Evolutionary conservation across 177 flowering plant species (phyloP), one percentile per base, ranked within the genome.

Genomic region (Viscum album): DNA sequence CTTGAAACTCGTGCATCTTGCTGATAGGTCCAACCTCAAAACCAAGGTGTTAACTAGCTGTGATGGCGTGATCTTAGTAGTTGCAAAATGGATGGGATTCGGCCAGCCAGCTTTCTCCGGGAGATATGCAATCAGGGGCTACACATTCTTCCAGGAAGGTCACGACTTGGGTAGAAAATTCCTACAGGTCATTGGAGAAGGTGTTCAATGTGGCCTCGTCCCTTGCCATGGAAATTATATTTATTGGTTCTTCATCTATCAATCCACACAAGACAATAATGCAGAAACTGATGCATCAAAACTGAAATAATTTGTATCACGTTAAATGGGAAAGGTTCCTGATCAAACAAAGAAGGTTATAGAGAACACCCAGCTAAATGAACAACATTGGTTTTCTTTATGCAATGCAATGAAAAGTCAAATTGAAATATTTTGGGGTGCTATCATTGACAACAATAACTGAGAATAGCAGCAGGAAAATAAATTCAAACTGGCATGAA

Each of bases 21-120:
- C 85, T 21, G 91, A 93, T 78, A 92, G 95, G 34, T 78, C 89
- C 31, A 66, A 76, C 56, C 34, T 89, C 66, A 85, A 76, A 73
- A 77, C 94, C 30, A 90, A 86, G 92, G 98, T 86, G 58, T 78
- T 89, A 76, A 78, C 91, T 36, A 97, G 98, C 43, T 86, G 96
- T 68, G 97, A 93, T 77, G 98, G 96, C 66, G 87, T 92, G 67
- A 92, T 88, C 76, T 92, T 95, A 12, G 62, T 80, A 50, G 90
- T 92, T 36, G 88, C 87, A 23, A 84, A 78, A 64, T 88, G 89
- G 88, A 75, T 90, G 33, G 90, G 90, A 4, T 81, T 90, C 37
- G 73, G 76, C 65, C 72, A 68, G 37, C 87, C 90, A 3, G 76
- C 65, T 54, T 77, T 41, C 64, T 31, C 83, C 8, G 84, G 85